Evolutionary conservation across 805 yeast species (phyloP).

Genomic region (Osmozyma mogii): DNA sequence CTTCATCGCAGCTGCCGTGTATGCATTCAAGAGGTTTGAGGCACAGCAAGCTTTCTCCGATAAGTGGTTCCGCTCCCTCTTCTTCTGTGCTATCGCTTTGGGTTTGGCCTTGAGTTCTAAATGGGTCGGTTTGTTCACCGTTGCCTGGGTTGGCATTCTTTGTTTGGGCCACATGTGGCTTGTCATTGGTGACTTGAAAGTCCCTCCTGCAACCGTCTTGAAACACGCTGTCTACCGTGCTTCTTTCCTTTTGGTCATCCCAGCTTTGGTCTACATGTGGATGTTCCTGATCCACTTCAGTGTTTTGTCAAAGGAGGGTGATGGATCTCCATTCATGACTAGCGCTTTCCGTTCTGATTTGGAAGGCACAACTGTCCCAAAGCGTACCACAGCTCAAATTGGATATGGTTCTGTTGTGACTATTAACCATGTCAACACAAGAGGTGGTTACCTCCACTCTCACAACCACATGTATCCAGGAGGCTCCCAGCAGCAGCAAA

Average conservation of each 20-base stretch:
- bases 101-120: slow-evolving; percentile 71
- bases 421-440: slow-evolving; percentile 60
- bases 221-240: slow-evolving; percentile 48
- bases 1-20: slow-evolving; percentile 66
- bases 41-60: slow-evolving; percentile 51
- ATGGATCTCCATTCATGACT: slow-evolving; percentile 65
- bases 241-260: slow-evolving; percentile 47
- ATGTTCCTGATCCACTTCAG: slow-evolving; percentile 61
- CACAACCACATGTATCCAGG: slow-evolving; percentile 63
- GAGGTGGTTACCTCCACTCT: slow-evolving; percentile 81
- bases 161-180: slow-evolving; percentile 64
- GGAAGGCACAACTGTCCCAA: slow-evolving; percentile 53
- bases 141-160: slow-evolving; percentile 66
- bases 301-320: slow-evolving; percentile 53
- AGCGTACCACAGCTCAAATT: slow-evolving; percentile 51
- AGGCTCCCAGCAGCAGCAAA: slow-evolving; percentile 80
- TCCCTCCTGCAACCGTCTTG: slow-evolving; percentile 35
- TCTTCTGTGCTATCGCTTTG: slow-evolving; percentile 59
- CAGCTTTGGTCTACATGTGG: slow-evolving; percentile 44
- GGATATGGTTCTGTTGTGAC: slow-evolving; percentile 66
- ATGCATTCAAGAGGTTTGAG: slow-evolving; percentile 60
- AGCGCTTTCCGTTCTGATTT: slow-evolving; percentile 64
- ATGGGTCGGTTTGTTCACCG: slow-evolving; percentile 80
- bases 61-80: slow-evolving; percentile 50
- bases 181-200: slow-evolving; percentile 59